A percentile compares a stretch with the other conserved stretches of the same genome.
Conservation (phyloP, 2,329 filamentous ascomycete genomes). For the Alternaria incomplexa region DNA sequence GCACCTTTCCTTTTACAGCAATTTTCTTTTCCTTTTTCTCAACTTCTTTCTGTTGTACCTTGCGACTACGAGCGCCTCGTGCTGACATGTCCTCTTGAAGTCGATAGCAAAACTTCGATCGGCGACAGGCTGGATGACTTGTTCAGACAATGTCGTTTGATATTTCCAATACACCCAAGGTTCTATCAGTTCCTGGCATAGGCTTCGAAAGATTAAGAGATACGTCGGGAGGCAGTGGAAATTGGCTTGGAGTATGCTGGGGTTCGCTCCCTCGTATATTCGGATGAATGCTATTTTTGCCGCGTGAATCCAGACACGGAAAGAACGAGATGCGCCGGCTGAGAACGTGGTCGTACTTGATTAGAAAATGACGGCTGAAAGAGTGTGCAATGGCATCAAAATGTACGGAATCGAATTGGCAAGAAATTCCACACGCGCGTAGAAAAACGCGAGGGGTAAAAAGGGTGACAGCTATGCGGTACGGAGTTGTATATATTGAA, state of each 20-base stretch:
- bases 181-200: neutral
- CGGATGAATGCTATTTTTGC: neutral
- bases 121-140: neutral
- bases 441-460: slow-evolving; percentile 14
- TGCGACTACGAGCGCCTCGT: slow-evolving; percentile 48
- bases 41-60: slow-evolving; percentile 49
- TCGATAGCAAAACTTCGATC: neutral
- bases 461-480: slow-evolving; percentile 22
- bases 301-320: neutral
- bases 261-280: neutral
- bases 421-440: slow-evolving; percentile 4
- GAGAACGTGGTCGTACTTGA: neutral
- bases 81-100: slow-evolving; percentile 42
- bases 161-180: neutral
- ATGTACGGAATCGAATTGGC: neutral
- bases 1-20: slow-evolving; percentile 37
- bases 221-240: neutral
- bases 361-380: slow-evolving; percentile 18
- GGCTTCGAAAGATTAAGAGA: neutral
- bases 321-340: neutral
- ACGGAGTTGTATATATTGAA: slow-evolving; percentile 35
- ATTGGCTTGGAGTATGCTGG: neutral
- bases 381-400: slow-evolving; percentile 12
- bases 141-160: neutral
- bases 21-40: slow-evolving; percentile 49